Conservation (phyloP, 2,329 filamentous ascomycete species). For the Fusarium oligoseptatum region DNA sequence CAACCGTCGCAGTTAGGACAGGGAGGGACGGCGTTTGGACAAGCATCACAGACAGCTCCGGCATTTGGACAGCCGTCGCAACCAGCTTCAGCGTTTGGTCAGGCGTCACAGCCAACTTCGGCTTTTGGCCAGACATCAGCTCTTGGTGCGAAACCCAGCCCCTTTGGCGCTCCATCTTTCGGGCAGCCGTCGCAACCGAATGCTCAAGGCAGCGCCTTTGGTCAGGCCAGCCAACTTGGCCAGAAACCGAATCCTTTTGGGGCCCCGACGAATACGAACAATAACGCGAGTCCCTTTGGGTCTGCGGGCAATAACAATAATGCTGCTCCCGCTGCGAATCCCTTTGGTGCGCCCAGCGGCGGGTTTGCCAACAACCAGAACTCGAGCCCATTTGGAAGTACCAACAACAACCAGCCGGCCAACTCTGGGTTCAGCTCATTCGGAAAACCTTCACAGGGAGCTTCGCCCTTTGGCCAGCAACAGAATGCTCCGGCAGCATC, state of each 20-base stretch:
- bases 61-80: conserved; percentile 59
- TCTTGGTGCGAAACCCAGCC: conserved; percentile 46
- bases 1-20: neutral
- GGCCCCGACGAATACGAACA: conserved; percentile 37
- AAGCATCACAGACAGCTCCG: conserved; percentile 51
- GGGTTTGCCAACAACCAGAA: conserved; percentile 28
- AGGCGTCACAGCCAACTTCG: conserved; percentile 48
- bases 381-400: conserved; percentile 38
- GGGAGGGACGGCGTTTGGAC: neutral
- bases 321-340: conserved; percentile 41
- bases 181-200: conserved; percentile 53
- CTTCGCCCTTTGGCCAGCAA: conserved; percentile 41
- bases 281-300: conserved; percentile 46
- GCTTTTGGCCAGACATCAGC: conserved; percentile 54
- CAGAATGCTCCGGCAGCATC: conserved; percentile 33
- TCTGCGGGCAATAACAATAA: conserved; percentile 36
- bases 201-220: conserved; percentile 46
- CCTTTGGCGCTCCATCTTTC: conserved; percentile 52
- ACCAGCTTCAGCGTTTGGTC: conserved; percentile 58
- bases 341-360: conserved; percentile 45
- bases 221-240: conserved; percentile 54
- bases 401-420: conserved; percentile 30
- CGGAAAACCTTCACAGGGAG: conserved; percentile 41
- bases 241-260: conserved; percentile 56
- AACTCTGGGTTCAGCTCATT: conserved; percentile 44